phyloP scores from a whole-genome alignment of 208 protist species.

The Trypanosoma platydactyli region DNA sequence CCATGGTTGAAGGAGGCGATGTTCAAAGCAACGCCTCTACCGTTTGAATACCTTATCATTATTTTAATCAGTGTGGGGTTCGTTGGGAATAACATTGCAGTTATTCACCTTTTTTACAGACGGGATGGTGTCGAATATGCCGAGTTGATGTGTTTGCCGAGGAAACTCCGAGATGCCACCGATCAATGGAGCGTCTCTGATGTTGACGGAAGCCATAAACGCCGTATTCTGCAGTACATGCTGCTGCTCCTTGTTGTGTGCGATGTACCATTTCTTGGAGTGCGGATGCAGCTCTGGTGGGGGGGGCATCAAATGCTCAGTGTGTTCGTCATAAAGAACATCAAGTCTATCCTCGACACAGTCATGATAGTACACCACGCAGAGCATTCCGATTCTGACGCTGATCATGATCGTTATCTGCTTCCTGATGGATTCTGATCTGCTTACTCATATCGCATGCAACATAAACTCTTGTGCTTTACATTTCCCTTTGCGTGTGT shows the following conservation, averaged over 20 bases:
- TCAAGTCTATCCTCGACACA: slow-evolving; percentile 28
- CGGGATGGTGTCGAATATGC: slow-evolving; percentile 21
- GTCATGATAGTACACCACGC: slow-evolving; percentile 25
- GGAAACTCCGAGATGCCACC: slow-evolving; percentile 19
- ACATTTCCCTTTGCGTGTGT: neutral
- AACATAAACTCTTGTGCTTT: slow-evolving; percentile 7
- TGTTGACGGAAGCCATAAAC: slow-evolving; percentile 21
- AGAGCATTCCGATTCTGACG: neutral
- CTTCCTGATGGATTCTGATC: slow-evolving; percentile 5
- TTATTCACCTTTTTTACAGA: slow-evolving; percentile 29
- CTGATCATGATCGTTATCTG: slow-evolving; percentile 4
- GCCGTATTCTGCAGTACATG: slow-evolving; percentile 33
- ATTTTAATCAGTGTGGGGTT: slow-evolving; percentile 18
- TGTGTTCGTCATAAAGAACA: slow-evolving; percentile 28
- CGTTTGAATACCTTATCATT: slow-evolving; percentile 21
- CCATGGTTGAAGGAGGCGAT: neutral
- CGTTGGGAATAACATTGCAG: slow-evolving; percentile 24
- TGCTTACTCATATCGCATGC: too few relatives aligned
- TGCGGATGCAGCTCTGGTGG: slow-evolving; percentile 30
- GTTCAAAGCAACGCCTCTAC: slow-evolving; percentile 3
- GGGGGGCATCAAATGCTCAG: slow-evolving; percentile 21
- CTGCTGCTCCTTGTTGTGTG: slow-evolving; percentile 28
- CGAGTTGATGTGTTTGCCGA: slow-evolving; percentile 21
- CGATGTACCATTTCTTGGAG: slow-evolving; percentile 27
- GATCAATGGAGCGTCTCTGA: slow-evolving; percentile 19